Evolutionary conservation across 805 yeast species (phyloP).

Genomic region (Deakozyma indianensis): DNA sequence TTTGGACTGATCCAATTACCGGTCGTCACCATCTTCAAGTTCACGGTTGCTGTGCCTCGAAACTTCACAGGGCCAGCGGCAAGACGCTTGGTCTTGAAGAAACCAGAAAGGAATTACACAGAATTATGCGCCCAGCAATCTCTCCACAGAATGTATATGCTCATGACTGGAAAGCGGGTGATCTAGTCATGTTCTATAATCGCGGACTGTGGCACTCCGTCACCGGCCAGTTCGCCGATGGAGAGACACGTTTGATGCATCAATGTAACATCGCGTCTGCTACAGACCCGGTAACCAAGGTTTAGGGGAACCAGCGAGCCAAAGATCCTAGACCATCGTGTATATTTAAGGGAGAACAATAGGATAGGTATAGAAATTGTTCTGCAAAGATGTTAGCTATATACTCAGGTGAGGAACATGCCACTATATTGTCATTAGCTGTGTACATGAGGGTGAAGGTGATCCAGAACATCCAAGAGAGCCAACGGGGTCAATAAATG

Average conservation of each 20-base stretch:
- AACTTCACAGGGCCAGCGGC: slow-evolving; percentile 42
- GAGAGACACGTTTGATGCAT: slow-evolving; percentile 77
- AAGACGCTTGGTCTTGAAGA: slow-evolving; percentile 47
- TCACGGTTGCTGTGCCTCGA: slow-evolving; percentile 76
- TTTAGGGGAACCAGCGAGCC: no score
- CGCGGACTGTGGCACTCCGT: slow-evolving; percentile 89
- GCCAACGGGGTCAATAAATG: no score
- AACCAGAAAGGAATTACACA: slow-evolving; percentile 61
- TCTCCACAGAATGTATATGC: slow-evolving; percentile 60
- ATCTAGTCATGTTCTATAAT: slow-evolving; percentile 73
- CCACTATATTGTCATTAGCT: no score
- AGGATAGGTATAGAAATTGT: no score
- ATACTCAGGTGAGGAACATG: no score
- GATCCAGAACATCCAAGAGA: no score
- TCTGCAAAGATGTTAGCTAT: no score
- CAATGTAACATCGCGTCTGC: slow-evolving; percentile 88
- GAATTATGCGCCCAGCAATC: slow-evolving; percentile 76
- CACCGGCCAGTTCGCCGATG: slow-evolving; percentile 71
- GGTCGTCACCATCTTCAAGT: slow-evolving; percentile 72
- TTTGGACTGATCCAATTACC: slow-evolving; percentile 86
- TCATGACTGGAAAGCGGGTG: slow-evolving; percentile 75
- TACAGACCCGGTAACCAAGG: slow-evolving; percentile 34
- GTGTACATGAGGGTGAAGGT: no score
- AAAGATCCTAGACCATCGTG: no score
- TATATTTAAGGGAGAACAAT: no score